Base-by-base conservation (phyloP, 2,329 filamentous ascomycete genomes). In the Exophiala xenobiotica region DNA sequence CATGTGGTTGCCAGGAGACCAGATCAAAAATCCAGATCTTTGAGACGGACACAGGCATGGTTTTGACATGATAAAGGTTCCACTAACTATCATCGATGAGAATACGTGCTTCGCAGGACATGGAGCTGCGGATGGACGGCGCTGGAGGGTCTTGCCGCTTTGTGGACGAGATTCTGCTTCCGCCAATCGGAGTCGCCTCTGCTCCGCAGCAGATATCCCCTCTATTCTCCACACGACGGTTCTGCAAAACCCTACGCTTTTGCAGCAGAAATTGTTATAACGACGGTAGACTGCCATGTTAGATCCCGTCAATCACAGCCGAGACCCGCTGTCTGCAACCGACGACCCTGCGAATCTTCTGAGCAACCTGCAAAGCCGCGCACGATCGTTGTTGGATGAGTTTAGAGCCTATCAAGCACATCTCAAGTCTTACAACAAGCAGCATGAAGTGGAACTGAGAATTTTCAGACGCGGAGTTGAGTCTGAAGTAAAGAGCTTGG, bases 1-100 rank as follows among this genome's bases (percentile, higher is more conserved):
- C 16, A 88, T 91, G 62, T 91, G 87, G 87, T 69, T 88, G 27
- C 87, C 87, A 24, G 44, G 48, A 22, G 54, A 53, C 23, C 59
- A 62, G 29, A 60, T 60, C 51, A 61, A 58, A 42, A 49, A 50
- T 20, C 31, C 53, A 2, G 58, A 61, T 23, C 46, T 58, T n/a
- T 61, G 43, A 61, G 18, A n/a, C n/a, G n/a, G n/a, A n/a, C n/a
- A n/a, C n/a, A n/a, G n/a, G n/a, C n/a, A n/a, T n/a, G n/a, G n/a
- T n/a, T n/a, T n/a, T n/a, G n/a, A n/a, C n/a, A n/a, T n/a, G n/a
- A n/a, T n/a, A n/a, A n/a, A n/a, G n/a, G n/a, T n/a, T n/a, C n/a
- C n/a, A n/a, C n/a, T n/a, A n/a, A n/a, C n/a, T n/a, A n/a, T n/a
- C n/a, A n/a, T n/a, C n/a, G n/a, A n/a, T n/a, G n/a, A n/a, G n/a